phyloP scores from a whole-genome alignment of 2,329 filamentous ascomycete species.

The Cryphonectria carpinicola region DNA sequence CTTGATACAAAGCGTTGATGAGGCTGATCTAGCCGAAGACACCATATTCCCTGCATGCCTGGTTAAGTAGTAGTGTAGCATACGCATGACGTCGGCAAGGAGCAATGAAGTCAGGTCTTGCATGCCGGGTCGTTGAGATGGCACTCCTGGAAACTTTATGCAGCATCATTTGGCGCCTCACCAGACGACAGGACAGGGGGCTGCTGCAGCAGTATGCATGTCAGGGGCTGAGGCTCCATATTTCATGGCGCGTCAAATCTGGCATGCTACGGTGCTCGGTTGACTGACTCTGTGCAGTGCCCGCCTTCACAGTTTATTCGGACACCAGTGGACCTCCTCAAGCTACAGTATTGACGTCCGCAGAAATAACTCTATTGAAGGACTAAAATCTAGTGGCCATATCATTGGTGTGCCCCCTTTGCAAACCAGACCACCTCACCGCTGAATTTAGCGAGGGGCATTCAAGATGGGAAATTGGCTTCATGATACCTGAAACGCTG shows the following conservation, averaged over 20 bases:
- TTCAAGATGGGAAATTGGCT: conserved; percentile 5
- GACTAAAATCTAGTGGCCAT: not conserved
- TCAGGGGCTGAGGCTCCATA: not conserved
- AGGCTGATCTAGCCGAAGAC: not conserved
- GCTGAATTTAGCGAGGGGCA: not conserved
- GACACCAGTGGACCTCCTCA: not conserved
- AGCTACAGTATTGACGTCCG: not conserved
- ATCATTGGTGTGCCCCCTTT: not conserved
- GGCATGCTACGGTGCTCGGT: not conserved
- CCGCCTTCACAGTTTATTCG: not conserved
- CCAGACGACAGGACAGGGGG: conserved; percentile 7
- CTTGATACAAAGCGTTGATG: not conserved
- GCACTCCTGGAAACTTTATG: not conserved
- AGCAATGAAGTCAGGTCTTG: not conserved
- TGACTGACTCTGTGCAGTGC: not conserved
- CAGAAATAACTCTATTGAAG: not conserved
- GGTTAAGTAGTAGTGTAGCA: not conserved
- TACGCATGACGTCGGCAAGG: not conserved
- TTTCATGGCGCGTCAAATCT: conserved; percentile 1
- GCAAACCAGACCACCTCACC: not conserved
- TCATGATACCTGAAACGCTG: conserved; percentile 7
- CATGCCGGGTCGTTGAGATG: not conserved
- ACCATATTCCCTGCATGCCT: not conserved
- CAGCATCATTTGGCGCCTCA: conserved; percentile 15
- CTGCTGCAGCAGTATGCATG: conserved; percentile 1